Evolutionary conservation across 179 eudicot genomes (phyloP), one percentile per base, ranked within the genome.

Genomic region (Spinacia oleracea): DNA sequence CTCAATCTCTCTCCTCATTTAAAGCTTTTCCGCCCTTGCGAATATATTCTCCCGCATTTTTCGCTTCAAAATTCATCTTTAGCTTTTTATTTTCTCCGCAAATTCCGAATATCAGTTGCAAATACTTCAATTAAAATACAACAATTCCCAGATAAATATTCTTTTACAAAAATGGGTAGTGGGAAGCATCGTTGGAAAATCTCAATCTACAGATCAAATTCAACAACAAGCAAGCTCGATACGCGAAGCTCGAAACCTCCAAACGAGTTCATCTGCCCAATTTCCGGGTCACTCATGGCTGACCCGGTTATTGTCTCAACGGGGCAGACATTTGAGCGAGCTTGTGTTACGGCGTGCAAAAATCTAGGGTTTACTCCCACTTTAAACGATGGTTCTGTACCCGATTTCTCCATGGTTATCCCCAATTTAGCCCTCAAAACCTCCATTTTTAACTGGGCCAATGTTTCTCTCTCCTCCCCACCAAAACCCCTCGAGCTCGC

Each of bases 391-490:
- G 91, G 91, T 72, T 82, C 91, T 18, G 43, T n/a, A 18, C 87
- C 90, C 11, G 88, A 94, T 81, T 92, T 94, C 84, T 86, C 94
- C 58, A 79, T 86, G 18, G 25, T 91, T 0, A 92, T 94, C 35
- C 94, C 98, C 45, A 94, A 94, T 53, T 81, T 92, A 63, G 95
- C 98, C 32, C 90, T 94, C 69, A 91, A 88, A 69, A 68, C 98
- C 53, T 81, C 97, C 68, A 94, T 94, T 64, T 73, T 84, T 53
- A 92, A 84, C 70, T 92, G 92, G 92, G 88, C 85, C 66, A 63
- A 38, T 20, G 31, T 84, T 53, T 42, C 46, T 31, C 59, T 43
- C 27, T 32, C 73, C n/a, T 81, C 65, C 51, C 78, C 81, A 32
- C 93, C 91, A 0, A 77, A 72, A 56, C 89, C 92, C 48, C 63